Evolutionary conservation across 2,329 filamentous ascomycete species (phyloP).

Genomic region (Rhinocladiella mackenziei): DNA sequence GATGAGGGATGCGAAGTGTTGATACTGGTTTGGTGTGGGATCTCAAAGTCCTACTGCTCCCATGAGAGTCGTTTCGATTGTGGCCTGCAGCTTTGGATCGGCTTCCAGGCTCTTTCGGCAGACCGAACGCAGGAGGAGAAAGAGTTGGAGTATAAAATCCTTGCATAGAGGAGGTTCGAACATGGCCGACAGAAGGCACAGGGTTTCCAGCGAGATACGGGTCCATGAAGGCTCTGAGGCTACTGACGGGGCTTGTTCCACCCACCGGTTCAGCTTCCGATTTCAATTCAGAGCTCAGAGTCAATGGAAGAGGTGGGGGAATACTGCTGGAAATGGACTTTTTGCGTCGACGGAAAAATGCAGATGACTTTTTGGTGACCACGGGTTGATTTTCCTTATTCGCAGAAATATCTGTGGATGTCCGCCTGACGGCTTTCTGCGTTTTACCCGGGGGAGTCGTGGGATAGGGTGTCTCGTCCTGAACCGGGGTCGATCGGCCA

Average conservation of each 20-base stretch:
- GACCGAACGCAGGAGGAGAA: constrained; percentile 15
- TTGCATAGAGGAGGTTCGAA: constrained; percentile 25
- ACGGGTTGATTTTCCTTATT: constrained; percentile 38
- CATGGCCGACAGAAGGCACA: constrained; percentile 20
- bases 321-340: constrained; percentile 70
- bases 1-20: constrained; percentile 24
- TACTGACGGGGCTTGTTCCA: constrained; percentile 66
- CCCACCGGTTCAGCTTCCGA: constrained; percentile 18
- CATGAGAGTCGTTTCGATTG: constrained; percentile 19
- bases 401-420: constrained; percentile 27
- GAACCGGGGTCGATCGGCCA: constrained; percentile 22
- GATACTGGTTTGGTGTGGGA: constrained; percentile 13
- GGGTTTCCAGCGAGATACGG: constrained; percentile 60
- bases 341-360: constrained; percentile 90
- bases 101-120: constrained; percentile 8
- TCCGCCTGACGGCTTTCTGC: constrained; percentile 32
- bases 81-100: constrained; percentile 9
- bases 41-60: constrained; percentile 19
- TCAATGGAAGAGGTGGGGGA: constrained; percentile 56
- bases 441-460: constrained; percentile 27
- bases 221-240: constrained; percentile 80
- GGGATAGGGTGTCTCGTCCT: constrained; percentile 25
- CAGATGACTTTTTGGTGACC: constrained; percentile 85
- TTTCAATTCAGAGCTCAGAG: constrained; percentile 36
- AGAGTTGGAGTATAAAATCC: constrained; percentile 22